A percentile compares a stretch with the other conserved stretches of the same genome.
Conservation (phyloP, 345 rosid genomes). For the Aquilaria yunnanensis region DNA sequence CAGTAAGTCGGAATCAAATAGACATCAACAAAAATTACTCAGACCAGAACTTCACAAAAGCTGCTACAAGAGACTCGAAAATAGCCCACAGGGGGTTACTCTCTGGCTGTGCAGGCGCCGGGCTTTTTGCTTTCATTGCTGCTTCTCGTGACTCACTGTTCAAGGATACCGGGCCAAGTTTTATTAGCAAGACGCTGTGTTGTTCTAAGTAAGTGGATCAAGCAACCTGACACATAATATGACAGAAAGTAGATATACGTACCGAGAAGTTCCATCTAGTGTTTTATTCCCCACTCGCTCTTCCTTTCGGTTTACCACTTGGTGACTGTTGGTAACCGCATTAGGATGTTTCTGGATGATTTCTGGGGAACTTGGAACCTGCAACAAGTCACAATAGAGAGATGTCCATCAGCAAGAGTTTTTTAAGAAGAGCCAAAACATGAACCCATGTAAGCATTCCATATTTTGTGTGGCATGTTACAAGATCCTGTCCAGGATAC, state of each 20-base stretch:
- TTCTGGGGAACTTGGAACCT: slow-evolving; percentile 32
- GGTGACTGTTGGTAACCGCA: slow-evolving; percentile 4
- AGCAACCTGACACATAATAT: slow-evolving; percentile 3
- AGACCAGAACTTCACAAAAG: slow-evolving; percentile 77
- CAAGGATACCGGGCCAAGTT: slow-evolving; percentile 7
- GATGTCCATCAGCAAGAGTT: no score
- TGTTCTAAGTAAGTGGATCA: slow-evolving; percentile 2
- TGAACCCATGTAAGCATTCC: no score
- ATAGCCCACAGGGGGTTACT: slow-evolving; percentile 44
- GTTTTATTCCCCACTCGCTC: slow-evolving; percentile 37
- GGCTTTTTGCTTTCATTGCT: slow-evolving; percentile 19
- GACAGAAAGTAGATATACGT: slow-evolving; percentile 22
- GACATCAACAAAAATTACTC: slow-evolving; percentile 24
- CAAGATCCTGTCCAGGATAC: no score
- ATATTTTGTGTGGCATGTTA: no score
- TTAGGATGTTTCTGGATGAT: slow-evolving; percentile 8
- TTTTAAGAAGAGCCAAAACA: no score
- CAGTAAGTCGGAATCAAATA: no score
- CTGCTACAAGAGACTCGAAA: slow-evolving; percentile 46
- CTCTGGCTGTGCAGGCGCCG: slow-evolving; percentile 17
- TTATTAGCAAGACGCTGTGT: not conserved
- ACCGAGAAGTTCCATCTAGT: slow-evolving; percentile 71
- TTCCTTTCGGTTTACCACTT: slow-evolving; percentile 16
- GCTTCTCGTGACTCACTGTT: slow-evolving; percentile 81
- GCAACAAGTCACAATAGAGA: slow-evolving; percentile 5